A percentile compares a stretch with the other conserved stretches of the same genome.
Conservation (phyloP, 2,329 filamentous ascomycete genomes). For the Aureobasidium sp. region DNA sequence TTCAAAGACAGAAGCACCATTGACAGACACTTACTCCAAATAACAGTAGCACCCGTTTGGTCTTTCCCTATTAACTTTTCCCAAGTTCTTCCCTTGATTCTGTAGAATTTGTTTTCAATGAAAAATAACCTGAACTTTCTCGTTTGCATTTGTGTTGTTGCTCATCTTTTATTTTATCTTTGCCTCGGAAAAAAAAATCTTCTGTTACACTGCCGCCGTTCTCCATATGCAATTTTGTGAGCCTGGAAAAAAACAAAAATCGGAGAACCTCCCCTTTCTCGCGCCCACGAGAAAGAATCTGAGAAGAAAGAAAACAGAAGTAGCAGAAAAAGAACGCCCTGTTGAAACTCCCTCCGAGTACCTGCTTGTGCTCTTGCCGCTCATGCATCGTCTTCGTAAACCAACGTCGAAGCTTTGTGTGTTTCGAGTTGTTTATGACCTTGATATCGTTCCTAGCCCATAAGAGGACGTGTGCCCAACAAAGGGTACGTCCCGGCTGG, state of each 20-base stretch:
- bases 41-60: neutral
- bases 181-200: neutral
- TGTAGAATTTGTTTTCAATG: too few relatives aligned
- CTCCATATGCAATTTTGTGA: constrained; percentile 12
- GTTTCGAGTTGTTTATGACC: neutral
- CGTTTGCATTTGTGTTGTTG: neutral
- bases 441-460: neutral
- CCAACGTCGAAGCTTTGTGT: neutral
- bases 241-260: neutral
- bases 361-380: constrained; percentile 3
- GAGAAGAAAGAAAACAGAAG: neutral
- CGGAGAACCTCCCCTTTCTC: neutral
- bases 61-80: neutral
- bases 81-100: neutral
- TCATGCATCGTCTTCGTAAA: neutral
- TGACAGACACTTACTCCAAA: neutral
- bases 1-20: neutral
- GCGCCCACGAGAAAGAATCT: neutral
- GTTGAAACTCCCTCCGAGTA: neutral
- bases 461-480: constrained; percentile 24
- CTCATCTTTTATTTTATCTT: neutral
- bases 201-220: neutral
- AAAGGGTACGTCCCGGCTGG: constrained; percentile 24
- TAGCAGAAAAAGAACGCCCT: constrained; percentile 8
- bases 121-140: too few relatives aligned